Percentiles rank a stretch among this genome's conserved stretches.
Evolutionary conservation across 75 land plant species (phyloP).

Genomic region (Selaginella moellendorffii): DNA sequence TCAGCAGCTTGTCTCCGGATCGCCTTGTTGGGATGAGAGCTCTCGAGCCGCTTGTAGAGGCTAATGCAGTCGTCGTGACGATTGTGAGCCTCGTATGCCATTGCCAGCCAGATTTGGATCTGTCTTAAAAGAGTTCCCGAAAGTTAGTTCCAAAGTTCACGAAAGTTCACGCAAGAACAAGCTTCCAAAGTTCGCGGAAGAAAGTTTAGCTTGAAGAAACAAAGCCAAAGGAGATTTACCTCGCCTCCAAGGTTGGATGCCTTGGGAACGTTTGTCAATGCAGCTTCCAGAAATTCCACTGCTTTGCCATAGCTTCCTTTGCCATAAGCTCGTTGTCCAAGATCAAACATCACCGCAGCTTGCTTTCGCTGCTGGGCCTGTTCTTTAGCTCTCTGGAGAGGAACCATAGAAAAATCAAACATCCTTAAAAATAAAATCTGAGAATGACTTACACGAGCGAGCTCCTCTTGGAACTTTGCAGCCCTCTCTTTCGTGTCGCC

Average conservation of each 20-base stretch:
- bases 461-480: conserved; percentile 24
- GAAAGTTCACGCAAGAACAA: too few relatives aligned
- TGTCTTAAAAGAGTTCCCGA: too few relatives aligned
- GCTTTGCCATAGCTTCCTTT: conserved; percentile 74
- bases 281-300: conserved; percentile 82
- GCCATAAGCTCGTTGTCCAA: conserved; percentile 92
- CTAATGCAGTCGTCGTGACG: conserved; percentile 79
- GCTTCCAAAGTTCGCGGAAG: too few relatives aligned
- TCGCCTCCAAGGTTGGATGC: conserved; percentile 82
- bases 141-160: too few relatives aligned
- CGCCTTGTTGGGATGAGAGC: conserved; percentile 49
- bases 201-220: too few relatives aligned
- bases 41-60: conserved; percentile 60
- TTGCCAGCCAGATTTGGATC: conserved; percentile 98
- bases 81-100: conserved; percentile 96
- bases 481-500: conserved; percentile 10
- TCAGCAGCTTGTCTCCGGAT: conserved; percentile 80
- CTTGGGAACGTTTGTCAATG: conserved; percentile 65
- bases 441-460: conserved; percentile 30
- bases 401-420: too few relatives aligned
- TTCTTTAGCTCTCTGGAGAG: conserved; percentile 55
- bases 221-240: too few relatives aligned
- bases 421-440: too few relatives aligned
- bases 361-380: conserved; percentile 66
- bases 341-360: conserved; percentile 73